Evolutionary conservation across 768 basidiomycete species (phyloP), one percentile per base, ranked within the genome.

Genomic region (Sistotremastrum suecicum): DNA sequence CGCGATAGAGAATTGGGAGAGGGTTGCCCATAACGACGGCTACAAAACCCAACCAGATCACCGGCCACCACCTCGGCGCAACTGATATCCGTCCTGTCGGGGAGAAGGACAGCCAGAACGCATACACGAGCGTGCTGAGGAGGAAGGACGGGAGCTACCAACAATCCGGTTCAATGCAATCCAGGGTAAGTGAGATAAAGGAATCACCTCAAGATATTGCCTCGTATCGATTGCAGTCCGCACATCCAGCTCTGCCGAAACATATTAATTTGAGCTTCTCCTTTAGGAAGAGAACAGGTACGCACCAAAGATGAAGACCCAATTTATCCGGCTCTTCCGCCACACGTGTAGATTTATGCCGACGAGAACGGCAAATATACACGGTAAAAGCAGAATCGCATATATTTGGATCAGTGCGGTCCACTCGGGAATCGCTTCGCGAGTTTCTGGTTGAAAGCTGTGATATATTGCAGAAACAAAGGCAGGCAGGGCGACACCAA

Each of bases 251-350:
- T 84, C 87, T 81, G 53, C 20, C 20, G 50, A 33, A 34, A 20
- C n/a, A 35, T 46, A n/a, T 41, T 37, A 29, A 29, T 9, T 28
- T 8, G 56, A 8, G 9, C 28, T 35, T 9, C 11, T 8, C 3
- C 11, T 20, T 37, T 31, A n/a, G 36, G 34, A 12, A 11, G 41
- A 7, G 7, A 32, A 40, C 28, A 40, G n/a, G 37, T 29, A 54
- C 72, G 36, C 48, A 84, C 83, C 83, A 55, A 92, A 86, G 34
- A 92, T 86, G 59, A 97, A 94, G n/a, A 80, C 73, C 54, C 91
- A 94, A 58, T 97, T 98, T 53, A 99, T 89, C 40, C 83, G 71
- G 4, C 79, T 66, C 4, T 63, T 61, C 0, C 75, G 68, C 83
- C 86, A 99, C 0, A 80, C 82, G 20, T 80, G 53, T 4, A 98